A percentile compares a stretch with the other conserved stretches of the same genome.
Evolutionary conservation across 495 filamentous ascomycete genomes (phyloP).

Genomic region (Pseudevernia furfuracea): DNA sequence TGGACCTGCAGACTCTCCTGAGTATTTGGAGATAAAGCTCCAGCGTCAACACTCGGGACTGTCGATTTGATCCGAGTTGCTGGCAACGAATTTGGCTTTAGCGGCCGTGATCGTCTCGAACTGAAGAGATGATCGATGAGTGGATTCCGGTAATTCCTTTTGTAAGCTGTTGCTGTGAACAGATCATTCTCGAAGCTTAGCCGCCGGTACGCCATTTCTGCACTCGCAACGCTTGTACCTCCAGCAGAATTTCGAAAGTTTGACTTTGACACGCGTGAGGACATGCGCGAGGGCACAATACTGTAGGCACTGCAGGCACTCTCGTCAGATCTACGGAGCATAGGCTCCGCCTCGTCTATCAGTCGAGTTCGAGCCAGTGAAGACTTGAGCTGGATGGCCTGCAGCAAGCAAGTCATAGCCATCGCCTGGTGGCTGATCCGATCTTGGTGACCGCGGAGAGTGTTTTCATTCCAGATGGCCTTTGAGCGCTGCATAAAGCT

Average conservation of each 20-base stretch:
- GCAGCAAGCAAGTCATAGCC: slow-evolving; percentile 39
- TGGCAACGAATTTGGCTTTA: not conserved
- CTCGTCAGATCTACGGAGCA: slow-evolving; percentile 13
- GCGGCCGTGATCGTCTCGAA: not conserved
- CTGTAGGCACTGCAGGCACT: slow-evolving; percentile 14
- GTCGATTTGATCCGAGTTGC: not conserved
- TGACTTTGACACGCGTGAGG: not conserved
- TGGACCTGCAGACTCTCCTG: not conserved
- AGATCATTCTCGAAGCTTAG: slow-evolving; percentile 16
- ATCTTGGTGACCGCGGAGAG: slow-evolving; percentile 35
- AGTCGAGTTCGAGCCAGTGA: not conserved
- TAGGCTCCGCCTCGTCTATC: not conserved
- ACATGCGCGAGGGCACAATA: slow-evolving; percentile 15
- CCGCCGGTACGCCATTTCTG: slow-evolving; percentile 8
- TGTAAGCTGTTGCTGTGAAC: slow-evolving; percentile 11
- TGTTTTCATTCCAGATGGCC: slow-evolving; percentile 39
- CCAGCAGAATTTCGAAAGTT: not conserved
- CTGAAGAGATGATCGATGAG: not conserved
- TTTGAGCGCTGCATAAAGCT: slow-evolving; percentile 29
- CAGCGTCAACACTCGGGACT: not conserved
- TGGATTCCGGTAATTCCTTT: slow-evolving; percentile 11
- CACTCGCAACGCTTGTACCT: not conserved
- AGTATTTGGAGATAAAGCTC: not conserved
- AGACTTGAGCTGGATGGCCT: slow-evolving; percentile 31
- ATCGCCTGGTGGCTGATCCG: slow-evolving; percentile 35